Evolutionary conservation across 148 eudicot genomes (phyloP).

Genomic region (Cornus kousa): DNA sequence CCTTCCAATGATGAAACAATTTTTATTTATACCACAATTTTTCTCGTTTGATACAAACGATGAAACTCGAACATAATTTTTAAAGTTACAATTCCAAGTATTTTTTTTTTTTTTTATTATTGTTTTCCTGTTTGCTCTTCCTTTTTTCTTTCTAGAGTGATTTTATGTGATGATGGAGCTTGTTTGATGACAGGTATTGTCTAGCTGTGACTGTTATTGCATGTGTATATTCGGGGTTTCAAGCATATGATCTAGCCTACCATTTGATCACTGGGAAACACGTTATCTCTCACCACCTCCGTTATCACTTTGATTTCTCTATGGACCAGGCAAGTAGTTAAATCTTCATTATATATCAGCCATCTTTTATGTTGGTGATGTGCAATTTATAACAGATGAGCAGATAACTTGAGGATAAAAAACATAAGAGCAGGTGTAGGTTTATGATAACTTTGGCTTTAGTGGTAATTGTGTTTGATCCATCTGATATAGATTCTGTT

Average conservation of each 20-base stretch:
- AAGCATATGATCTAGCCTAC: conserved; percentile 58
- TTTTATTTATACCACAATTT: too few relatives aligned
- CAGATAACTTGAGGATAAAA: not conserved
- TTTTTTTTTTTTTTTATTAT: too few relatives aligned
- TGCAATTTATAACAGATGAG: not conserved
- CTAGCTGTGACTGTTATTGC: conserved; percentile 68
- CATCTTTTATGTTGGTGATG: not conserved
- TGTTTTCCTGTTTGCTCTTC: not conserved
- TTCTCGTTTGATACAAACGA: not conserved
- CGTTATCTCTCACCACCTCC: conserved; percentile 46
- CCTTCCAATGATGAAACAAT: not conserved
- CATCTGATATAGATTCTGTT: not conserved
- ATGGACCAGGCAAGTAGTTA: conserved; percentile 81
- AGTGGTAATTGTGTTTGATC: not conserved
- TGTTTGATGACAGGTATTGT: conserved; percentile 61
- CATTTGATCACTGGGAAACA: conserved; percentile 52
- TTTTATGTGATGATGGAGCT: conserved; percentile 9
- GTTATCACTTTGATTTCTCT: conserved; percentile 60
- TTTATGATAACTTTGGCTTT: not conserved
- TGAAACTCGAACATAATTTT: too few relatives aligned
- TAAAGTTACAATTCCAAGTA: too few relatives aligned
- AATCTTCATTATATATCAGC: not conserved
- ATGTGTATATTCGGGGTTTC: conserved; percentile 69
- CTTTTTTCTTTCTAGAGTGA: not conserved
- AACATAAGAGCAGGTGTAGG: not conserved